These are phyloP conservation scores for Pseudogymnoascus sp. DNA, from an alignment of 2,329 filamentous ascomycete genomes.

Conservation along the genomic window DNA sequence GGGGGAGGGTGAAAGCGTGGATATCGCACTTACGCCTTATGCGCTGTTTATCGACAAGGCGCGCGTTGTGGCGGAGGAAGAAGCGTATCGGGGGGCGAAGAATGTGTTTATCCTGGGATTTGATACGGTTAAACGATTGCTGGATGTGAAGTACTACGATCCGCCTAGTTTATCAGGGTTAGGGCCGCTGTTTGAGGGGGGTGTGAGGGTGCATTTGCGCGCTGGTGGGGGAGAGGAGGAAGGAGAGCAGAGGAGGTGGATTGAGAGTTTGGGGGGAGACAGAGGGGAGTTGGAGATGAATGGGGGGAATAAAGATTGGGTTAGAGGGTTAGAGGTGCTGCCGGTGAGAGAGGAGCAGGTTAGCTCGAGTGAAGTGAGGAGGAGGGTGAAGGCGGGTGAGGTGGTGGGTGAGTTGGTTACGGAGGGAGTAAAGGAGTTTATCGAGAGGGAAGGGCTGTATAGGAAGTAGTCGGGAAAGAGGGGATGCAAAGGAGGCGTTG, in stretches of 20 bases:
- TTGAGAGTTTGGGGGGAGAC: slow-evolving; percentile 28
- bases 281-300: slow-evolving; percentile 39
- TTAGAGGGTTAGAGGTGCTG: slow-evolving; percentile 50
- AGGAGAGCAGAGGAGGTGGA: slow-evolving; percentile 40
- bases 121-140: slow-evolving; percentile 66
- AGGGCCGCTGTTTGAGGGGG: slow-evolving; percentile 55
- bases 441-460: slow-evolving; percentile 51
- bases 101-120: slow-evolving; percentile 68
- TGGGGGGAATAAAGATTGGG: slow-evolving; percentile 53
- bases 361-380: slow-evolving; percentile 55
- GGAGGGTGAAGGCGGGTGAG: slow-evolving; percentile 40
- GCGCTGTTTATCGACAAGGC: slow-evolving; percentile 72
- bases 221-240: slow-evolving; percentile 52
- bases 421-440: slow-evolving; percentile 46
- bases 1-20: slow-evolving; percentile 31
- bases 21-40: slow-evolving; percentile 62
- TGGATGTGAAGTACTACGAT: slow-evolving; percentile 64
- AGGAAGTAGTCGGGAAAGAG: slow-evolving; percentile 20
- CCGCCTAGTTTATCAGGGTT: slow-evolving; percentile 46
- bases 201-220: slow-evolving; percentile 53
- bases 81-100: slow-evolving; percentile 35
- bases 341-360: slow-evolving; percentile 37
- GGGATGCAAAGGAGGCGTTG: slow-evolving; percentile 9
- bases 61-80: slow-evolving; percentile 41
- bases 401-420: slow-evolving; percentile 47